These are phyloP conservation scores for Kingdonia uniflora DNA, from an alignment of 164 flowering plant species.

Conservation along the genomic window DNA sequence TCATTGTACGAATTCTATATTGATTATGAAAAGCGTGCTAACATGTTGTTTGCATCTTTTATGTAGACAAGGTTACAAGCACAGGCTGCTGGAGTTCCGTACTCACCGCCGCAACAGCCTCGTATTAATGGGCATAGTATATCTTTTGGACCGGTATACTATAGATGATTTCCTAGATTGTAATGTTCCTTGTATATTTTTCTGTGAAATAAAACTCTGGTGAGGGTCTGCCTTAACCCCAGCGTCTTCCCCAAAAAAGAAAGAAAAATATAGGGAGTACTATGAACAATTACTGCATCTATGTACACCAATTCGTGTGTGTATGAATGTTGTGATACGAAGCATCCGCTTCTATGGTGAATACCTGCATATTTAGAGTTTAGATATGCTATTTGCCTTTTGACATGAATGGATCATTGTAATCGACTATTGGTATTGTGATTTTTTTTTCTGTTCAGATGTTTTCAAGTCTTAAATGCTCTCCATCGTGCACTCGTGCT, in stretches of 20 bases:
- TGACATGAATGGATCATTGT: not conserved
- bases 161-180: no score
- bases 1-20: no score
- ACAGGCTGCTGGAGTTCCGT: conserved; percentile 66
- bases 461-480: conserved; percentile 85
- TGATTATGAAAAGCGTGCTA: no score
- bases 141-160: conserved; percentile 21
- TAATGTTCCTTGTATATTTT: no score
- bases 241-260: no score
- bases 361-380: no score
- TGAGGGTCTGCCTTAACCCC: no score
- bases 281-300: no score
- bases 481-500: conserved; percentile 81
- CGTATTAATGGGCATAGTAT: conserved; percentile 9
- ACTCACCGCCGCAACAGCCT: conserved; percentile 12
- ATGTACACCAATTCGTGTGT: not conserved
- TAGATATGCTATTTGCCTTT: no score
- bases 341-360: no score
- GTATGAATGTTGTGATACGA: not conserved
- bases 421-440: not conserved
- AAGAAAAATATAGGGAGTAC: no score
- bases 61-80: conserved; percentile 76
- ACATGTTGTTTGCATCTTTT: not conserved
- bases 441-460: conserved; percentile 32
- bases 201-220: no score